phyloP scores from a whole-genome alignment of 805 yeast genomes.

The Metschnikowia arizonensis region DNA sequence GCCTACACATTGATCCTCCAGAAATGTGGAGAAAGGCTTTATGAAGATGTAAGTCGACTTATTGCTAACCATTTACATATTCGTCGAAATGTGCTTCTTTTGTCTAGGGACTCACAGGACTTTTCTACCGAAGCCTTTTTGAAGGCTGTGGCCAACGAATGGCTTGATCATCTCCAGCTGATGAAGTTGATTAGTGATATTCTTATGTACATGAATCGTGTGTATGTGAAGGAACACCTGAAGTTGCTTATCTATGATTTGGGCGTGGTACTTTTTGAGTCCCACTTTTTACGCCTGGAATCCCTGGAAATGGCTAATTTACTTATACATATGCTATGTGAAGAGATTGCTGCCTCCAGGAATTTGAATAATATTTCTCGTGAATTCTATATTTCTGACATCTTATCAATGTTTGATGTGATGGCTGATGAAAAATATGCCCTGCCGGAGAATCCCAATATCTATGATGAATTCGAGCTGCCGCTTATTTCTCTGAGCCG shows the following conservation, averaged over 20 bases:
- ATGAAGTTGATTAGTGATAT: constrained; percentile 82
- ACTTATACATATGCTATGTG: constrained; percentile 47
- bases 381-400: constrained; percentile 60
- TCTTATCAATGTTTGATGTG: constrained; percentile 68
- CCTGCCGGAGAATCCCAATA: constrained; percentile 37
- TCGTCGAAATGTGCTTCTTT: constrained; percentile 20
- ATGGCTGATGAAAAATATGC: constrained; percentile 41
- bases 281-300: constrained; percentile 49
- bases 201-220: constrained; percentile 81
- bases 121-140: constrained; percentile 31
- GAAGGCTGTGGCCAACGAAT: constrained; percentile 39
- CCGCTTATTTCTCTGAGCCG: constrained; percentile 51
- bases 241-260: constrained; percentile 65
- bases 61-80: constrained; percentile 44
- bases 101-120: constrained; percentile 14
- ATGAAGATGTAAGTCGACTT: constrained; percentile 52
- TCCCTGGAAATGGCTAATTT: constrained; percentile 48
- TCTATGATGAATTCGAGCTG: constrained; percentile 68
- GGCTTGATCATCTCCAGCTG: constrained; percentile 69
- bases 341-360: constrained; percentile 58
- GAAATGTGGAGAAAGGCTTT: constrained; percentile 62
- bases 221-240: constrained; percentile 67
- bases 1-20: constrained; percentile 73
- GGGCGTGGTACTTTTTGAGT: constrained; percentile 66
- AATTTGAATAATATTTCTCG: no score